Base-by-base conservation (phyloP, 768 basidiomycete genomes). In the Podaxis sp. region DNA sequence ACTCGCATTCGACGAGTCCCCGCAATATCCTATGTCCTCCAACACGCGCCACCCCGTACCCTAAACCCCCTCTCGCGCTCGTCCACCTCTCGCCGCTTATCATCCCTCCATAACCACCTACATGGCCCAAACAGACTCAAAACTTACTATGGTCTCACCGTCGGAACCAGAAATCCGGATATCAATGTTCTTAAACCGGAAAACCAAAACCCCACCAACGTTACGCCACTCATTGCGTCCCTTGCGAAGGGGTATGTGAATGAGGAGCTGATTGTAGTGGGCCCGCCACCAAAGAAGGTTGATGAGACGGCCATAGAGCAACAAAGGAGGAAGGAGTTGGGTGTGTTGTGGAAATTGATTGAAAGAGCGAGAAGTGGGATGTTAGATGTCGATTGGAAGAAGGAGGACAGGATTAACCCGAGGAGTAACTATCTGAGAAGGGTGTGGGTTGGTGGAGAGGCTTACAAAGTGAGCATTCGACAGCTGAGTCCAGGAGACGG, bases 141-240 rank as follows among this genome's bases (percentile, higher is more conserved):
- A 41, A 60, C 40, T 8, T 37, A 67, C 2, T 56, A 37, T 8
- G 53, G 46, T 2, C 54, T 50, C 2, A 67, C 67, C 29, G 62
- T 68, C 2, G 64, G 74, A 3, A 53, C 73, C 0, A 80, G 79
- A 0, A 84, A 86, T 66, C 73, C 77, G 4, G 90, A 92, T 66
- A 65, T 82, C 3, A 80, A 78, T 1, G 83, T 89, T 2, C 75
- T 91, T 17, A 82, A 77, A 24, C 70, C 78, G 0, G 83, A 85
- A 64, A 80, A 81, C 33, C 84, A 85, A 65, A 80, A 72, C 17
- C 73, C 75, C 4, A 90, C 89, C 0, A 82, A 83, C 52, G 88
- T 92, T 7, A 91, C 89, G 0, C 84, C 85, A 0, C 75, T 78
- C 19, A 85, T 92, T 49, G 79, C 78, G 4, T 67, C 73, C 8